phyloP scores from a whole-genome alignment of 208 protist genomes.

The Porcisia hertigi region DNA sequence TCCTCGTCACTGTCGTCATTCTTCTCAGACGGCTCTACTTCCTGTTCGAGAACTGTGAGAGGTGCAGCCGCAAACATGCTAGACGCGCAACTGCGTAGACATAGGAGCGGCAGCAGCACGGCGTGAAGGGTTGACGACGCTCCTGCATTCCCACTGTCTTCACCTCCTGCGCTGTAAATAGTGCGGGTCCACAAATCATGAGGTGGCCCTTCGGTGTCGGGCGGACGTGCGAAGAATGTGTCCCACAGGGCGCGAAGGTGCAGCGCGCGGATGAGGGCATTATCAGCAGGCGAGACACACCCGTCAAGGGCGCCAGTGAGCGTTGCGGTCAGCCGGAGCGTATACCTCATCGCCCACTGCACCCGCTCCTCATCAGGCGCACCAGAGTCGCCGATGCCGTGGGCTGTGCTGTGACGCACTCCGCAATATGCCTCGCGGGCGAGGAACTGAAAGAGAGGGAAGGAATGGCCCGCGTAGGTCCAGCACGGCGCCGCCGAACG shows the following conservation, averaged over 20 bases:
- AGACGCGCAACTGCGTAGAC: constrained; percentile 43
- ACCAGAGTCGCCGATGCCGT: neutral
- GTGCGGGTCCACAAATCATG: neutral
- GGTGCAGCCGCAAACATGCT: constrained; percentile 1
- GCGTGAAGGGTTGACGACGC: constrained; percentile 21
- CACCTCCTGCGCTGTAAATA: neutral
- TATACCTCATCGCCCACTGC: constrained; percentile 30
- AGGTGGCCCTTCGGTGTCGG: neutral
- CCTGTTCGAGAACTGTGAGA: neutral
- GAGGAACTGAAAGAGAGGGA: constrained; percentile 15
- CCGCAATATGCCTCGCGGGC: neutral
- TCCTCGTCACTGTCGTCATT: neutral
- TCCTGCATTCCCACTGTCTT: neutral
- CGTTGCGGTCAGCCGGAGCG: constrained; percentile 9
- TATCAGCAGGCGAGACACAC: neutral
- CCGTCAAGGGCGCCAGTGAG: neutral
- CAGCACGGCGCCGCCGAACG: constrained; percentile 10
- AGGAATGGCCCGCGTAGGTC: constrained; percentile 17
- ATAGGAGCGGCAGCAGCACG: constrained; percentile 57
- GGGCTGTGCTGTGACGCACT: neutral
- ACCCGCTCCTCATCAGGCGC: constrained; percentile 2
- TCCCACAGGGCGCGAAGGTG: constrained; percentile 27
- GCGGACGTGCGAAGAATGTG: constrained; percentile 14
- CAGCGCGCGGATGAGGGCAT: neutral
- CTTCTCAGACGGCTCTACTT: neutral